Base-by-base conservation (phyloP, 768 basidiomycete species). In the Lanmaoa pseudosensibilis region DNA sequence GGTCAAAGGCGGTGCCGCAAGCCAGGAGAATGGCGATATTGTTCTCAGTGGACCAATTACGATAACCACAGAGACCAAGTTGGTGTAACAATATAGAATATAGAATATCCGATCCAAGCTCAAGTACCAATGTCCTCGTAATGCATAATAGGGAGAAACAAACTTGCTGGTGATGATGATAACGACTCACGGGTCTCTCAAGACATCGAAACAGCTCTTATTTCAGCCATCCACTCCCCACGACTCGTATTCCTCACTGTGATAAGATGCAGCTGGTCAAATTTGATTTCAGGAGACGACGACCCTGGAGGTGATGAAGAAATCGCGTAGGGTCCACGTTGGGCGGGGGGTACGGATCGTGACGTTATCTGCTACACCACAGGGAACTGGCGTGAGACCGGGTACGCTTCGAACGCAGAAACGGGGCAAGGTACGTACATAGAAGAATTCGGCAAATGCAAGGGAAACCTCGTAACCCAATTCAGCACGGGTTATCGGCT, bases 361-460 rank as follows among this genome's bases (percentile, higher is more conserved):
- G 56, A 60, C 57, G 59, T 63, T 41, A 69, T 57, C n/a, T 61
- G 48, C 68, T 68, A 41, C 27, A 54, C 21, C 41, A 45, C 18
- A 44, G n/a, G 12, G 23, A 43, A 16, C 19, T 40, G 10, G 46
- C 13, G 51, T 65, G 43, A 61, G 55, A 40, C 45, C 47, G 25
- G 25, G n/a, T 38, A 40, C 15, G 7, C 23, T 10, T 21, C 18
- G 16, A 44, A 25, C 30, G 30, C 39, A 34, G 50, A 59, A 48
- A 33, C 8, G 30, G 18, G 45, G 27, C 30, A 19, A 30, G 37
- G 11, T 11, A 64, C 68, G 50, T 62, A 69, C 68, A 37, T 58
- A 66, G 55, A 70, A 60, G n/a, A 69, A 65, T 27, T 68, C 68
- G 50, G 68, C 66, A 59, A 69, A 69, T 10, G 68, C 68, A 43